These are phyloP conservation scores for Ilyonectria mors-panacis DNA, from an alignment of 2,329 filamentous ascomycete genomes.

Conservation along the genomic window DNA sequence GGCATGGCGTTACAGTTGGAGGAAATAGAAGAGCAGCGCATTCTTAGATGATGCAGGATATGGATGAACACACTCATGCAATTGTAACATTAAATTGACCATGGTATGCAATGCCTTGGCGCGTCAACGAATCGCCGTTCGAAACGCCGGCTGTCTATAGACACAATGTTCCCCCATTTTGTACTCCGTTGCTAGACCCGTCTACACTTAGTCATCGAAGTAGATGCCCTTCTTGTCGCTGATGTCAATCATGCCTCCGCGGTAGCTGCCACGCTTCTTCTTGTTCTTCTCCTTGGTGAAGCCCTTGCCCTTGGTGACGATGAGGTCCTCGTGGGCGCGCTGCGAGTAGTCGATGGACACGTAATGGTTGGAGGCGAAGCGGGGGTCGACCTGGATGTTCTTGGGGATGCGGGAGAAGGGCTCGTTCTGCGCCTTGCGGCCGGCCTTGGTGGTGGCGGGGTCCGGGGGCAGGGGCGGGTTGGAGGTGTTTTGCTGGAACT, in stretches of 20 bases:
- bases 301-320: slow-evolving; percentile 93
- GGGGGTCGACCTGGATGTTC: slow-evolving; percentile 77
- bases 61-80: slow-evolving; percentile 1
- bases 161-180: slow-evolving; percentile 18
- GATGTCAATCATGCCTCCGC: slow-evolving; percentile 90
- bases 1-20: background rate
- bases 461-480: slow-evolving; percentile 69
- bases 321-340: slow-evolving; percentile 88
- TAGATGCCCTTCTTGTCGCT: slow-evolving; percentile 88
- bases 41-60: too few species aligned
- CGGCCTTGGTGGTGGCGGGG: slow-evolving; percentile 55
- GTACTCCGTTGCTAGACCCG: slow-evolving; percentile 7
- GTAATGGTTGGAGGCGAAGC: slow-evolving; percentile 84
- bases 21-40: background rate
- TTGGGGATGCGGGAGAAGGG: slow-evolving; percentile 85
- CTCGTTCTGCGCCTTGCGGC: slow-evolving; percentile 69
- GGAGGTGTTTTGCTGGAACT: slow-evolving; percentile 50
- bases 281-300: slow-evolving; percentile 99
- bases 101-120: slow-evolving; percentile 23
- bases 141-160: slow-evolving; percentile 27
- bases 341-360: slow-evolving; percentile 90
- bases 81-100: slow-evolving; percentile 15
- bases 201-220: slow-evolving; percentile 81
- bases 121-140: slow-evolving; percentile 22
- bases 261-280: slow-evolving; percentile 92